Percentiles rank a stretch among this genome's conserved stretches.
These are phyloP conservation scores for Maudiozyma saulgeensis DNA, from an alignment of 805 yeast species.

Conservation along the genomic window DNA sequence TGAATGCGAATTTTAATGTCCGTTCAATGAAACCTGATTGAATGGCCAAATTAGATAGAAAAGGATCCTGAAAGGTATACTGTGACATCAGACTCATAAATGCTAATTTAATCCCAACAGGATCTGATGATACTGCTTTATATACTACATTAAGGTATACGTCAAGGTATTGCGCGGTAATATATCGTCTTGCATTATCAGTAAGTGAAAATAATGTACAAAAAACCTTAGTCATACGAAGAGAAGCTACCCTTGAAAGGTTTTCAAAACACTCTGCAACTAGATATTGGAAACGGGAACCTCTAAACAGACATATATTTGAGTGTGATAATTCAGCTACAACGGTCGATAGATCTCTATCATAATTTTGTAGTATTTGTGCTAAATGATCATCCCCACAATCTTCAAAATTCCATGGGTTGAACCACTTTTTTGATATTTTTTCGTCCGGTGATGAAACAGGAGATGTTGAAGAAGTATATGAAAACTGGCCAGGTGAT, in stretches of 20 bases:
- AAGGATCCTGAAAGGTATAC: slow-evolving; percentile 25
- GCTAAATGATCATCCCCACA: slow-evolving; percentile 8
- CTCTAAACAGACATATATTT: slow-evolving; percentile 26
- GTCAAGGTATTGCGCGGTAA: slow-evolving; percentile 62
- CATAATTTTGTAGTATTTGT: slow-evolving; percentile 16
- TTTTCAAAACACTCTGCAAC: slow-evolving; percentile 17
- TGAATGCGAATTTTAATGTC: slow-evolving; percentile 21
- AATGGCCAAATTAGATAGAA: slow-evolving; percentile 21
- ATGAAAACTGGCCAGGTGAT: slow-evolving; percentile 15
- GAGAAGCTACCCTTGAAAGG: slow-evolving; percentile 14
- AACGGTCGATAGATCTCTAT: slow-evolving; percentile 15
- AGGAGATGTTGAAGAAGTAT: background rate
- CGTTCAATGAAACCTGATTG: slow-evolving; percentile 23
- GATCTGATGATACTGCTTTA: slow-evolving; percentile 21
- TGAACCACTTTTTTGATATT: slow-evolving; percentile 12
- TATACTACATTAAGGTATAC: slow-evolving; percentile 51
- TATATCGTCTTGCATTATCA: slow-evolving; percentile 46
- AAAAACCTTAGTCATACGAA: slow-evolving; percentile 15
- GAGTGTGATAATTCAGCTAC: slow-evolving; percentile 7
- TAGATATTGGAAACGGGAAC: slow-evolving; percentile 35
- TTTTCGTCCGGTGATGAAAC: background rate
- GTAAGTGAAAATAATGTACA: slow-evolving; percentile 17
- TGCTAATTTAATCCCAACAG: slow-evolving; percentile 15
- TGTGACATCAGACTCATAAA: slow-evolving; percentile 24
- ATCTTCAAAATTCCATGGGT: slow-evolving; percentile 20